A percentile compares a stretch with the other conserved stretches of the same genome.
phyloP scores from a whole-genome alignment of 352 stramenopile genomes.

The Pythium pyrilobum region DNA sequence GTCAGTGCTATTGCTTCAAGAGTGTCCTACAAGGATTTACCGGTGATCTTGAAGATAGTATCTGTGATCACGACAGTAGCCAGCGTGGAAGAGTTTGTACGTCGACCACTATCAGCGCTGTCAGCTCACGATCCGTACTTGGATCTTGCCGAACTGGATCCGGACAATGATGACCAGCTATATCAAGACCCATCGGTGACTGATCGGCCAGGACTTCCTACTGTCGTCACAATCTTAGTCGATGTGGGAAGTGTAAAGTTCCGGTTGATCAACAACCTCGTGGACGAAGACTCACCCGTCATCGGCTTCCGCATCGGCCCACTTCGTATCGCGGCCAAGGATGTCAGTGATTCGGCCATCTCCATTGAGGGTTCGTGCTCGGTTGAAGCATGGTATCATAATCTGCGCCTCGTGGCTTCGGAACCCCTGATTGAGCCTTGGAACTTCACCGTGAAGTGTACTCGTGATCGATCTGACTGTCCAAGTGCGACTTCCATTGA shows the following conservation, averaged over 20 bases:
- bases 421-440: constrained; percentile 84
- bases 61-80: constrained; percentile 1
- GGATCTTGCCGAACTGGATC: constrained; percentile 14
- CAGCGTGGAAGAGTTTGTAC: constrained; percentile 10
- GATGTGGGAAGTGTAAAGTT: constrained; percentile 45
- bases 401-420: constrained; percentile 70
- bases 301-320: constrained; percentile 51
- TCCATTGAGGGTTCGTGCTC: constrained; percentile 39
- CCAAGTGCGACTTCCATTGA: background rate
- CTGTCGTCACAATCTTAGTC: constrained; percentile 12
- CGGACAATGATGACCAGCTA: background rate
- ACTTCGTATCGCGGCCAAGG: constrained; percentile 27
- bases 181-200: background rate
- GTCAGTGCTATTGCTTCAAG: constrained; percentile 54
- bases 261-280: constrained; percentile 78
- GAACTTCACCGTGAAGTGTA: constrained; percentile 42
- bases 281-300: constrained; percentile 72
- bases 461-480: constrained; percentile 13
- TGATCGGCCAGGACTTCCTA: background rate
- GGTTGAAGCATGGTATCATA: constrained; percentile 80
- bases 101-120: constrained; percentile 5
- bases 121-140: constrained; percentile 18
- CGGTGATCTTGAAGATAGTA: constrained; percentile 53
- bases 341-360: constrained; percentile 19
- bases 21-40: constrained; percentile 68